Base-by-base conservation (phyloP, 306 rosid genomes). In the Quercus cerris region DNA sequence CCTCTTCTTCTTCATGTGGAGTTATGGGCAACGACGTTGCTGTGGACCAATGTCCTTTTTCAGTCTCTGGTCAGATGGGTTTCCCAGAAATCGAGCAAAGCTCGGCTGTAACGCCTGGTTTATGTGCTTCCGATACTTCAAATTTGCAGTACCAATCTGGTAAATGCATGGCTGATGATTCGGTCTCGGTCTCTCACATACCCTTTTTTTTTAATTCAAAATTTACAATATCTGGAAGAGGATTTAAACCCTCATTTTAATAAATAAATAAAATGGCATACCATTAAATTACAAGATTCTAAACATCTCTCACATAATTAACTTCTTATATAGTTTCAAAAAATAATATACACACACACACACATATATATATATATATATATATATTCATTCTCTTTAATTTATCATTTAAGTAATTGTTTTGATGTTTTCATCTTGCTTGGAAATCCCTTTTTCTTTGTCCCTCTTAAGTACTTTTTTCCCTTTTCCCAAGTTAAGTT, bases 111-210 rank as follows among this genome's bases (percentile, higher is more conserved):
- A 74, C 91, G 56, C 82, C 97, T 15, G 72, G 51, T 68, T 83
- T 89, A 19, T 81, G 51, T 56, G 84, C 89, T 78, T 78, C 82
- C 25, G 75, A 79, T 71, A 23, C 84, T 82, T 80, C 90, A 28
- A 84, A 77, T 73, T 72, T 91, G 31, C 86, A 75, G 84, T 90
- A 83, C 81, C 90, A 86, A 11, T 25, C 89, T 71, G 97, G 97
- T 94, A 85, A 77, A 76, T 89, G 87, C 86, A 84, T 78, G 88
- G 41, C 64, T 76, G 71, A 31, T 76, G 49, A 31, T 66, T 66
- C 9, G 54, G 15, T 49, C 54, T 10, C 19, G 18, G 41, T 76
- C 51, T 41, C 30, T 38, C 8, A 10, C 18, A 28, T 52, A 28
- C 55, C 6, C 10, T 71, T 67, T 63, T 52, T 56, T 46, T 56